Conservation (phyloP, 179 eudicot species). For the Actinidia polygama region DNA sequence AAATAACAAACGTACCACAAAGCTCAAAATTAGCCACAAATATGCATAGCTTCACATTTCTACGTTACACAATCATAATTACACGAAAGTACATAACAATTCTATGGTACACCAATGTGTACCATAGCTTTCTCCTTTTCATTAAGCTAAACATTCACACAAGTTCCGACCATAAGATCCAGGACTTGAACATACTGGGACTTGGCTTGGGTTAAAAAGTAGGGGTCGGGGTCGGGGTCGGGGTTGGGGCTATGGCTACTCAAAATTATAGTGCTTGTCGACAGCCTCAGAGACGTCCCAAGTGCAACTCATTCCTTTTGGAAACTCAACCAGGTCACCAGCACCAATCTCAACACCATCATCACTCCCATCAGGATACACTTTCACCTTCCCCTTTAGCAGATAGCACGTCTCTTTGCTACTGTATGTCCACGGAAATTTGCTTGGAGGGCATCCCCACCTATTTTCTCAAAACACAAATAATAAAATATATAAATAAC, state of each 20-base stretch:
- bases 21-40: too few species aligned
- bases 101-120: too few species aligned
- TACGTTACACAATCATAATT: too few species aligned
- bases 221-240: too few species aligned
- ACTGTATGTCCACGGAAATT: constrained; percentile 93
- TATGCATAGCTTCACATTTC: too few species aligned
- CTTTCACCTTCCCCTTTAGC: constrained; percentile 87
- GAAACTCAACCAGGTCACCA: constrained; percentile 86
- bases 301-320: constrained; percentile 94
- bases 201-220: too few species aligned
- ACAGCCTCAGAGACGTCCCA: constrained; percentile 91
- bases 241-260: constrained; percentile 21
- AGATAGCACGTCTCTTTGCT: constrained; percentile 85
- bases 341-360: constrained; percentile 81
- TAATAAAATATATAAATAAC: too few species aligned
- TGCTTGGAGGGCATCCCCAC: constrained; percentile 89
- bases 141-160: not conserved
- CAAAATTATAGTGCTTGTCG: constrained; percentile 79
- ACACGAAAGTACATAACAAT: too few species aligned
- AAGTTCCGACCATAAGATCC: not conserved
- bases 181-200: too few species aligned
- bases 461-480: constrained; percentile 27
- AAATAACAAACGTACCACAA: too few species aligned
- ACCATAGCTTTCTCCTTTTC: not conserved
- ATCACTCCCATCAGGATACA: constrained; percentile 74